These are phyloP conservation scores for Brasilioporus rufonigricans DNA, from an alignment of 768 basidiomycete genomes.

Conservation along the genomic window DNA sequence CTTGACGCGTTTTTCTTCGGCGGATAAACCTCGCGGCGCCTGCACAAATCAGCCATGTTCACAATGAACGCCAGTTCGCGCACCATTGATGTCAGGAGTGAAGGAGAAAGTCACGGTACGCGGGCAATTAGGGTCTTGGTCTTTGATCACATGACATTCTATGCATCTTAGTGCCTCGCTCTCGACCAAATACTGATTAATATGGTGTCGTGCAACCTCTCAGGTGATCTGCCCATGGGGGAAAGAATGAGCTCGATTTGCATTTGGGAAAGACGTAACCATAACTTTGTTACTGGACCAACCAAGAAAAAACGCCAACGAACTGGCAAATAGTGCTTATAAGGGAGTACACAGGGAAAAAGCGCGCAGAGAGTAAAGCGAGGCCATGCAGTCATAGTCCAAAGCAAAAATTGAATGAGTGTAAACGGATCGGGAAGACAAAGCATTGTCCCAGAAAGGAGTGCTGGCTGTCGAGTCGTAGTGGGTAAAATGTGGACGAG, in stretches of 20 bases:
- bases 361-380: conserved; percentile 7
- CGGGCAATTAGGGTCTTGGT: not conserved
- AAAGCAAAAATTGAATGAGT: conserved; percentile 20
- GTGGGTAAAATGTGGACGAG: conserved; percentile 14
- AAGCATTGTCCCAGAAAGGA: conserved; percentile 29
- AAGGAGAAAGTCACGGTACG: not conserved
- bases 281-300: conserved; percentile 16
- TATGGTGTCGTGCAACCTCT: not conserved
- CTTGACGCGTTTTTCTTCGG: conserved; percentile 87
- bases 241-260: conserved; percentile 25
- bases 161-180: no score
- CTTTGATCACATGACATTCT: conserved; percentile 27
- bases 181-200: no score
- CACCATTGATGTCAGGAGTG: conserved; percentile 18
- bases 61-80: not conserved
- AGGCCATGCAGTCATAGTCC: conserved; percentile 29
- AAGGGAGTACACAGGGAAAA: conserved; percentile 12
- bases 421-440: conserved; percentile 9
- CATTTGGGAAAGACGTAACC: conserved; percentile 13
- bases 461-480: conserved; percentile 16
- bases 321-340: conserved; percentile 14
- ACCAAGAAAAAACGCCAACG: conserved; percentile 21
- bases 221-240: not conserved
- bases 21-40: conserved; percentile 83
- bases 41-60: conserved; percentile 22